A percentile compares a stretch with the other conserved stretches of the same genome.
phyloP scores from a whole-genome alignment of 345 rosid species.

The Camelina sativa region DNA sequence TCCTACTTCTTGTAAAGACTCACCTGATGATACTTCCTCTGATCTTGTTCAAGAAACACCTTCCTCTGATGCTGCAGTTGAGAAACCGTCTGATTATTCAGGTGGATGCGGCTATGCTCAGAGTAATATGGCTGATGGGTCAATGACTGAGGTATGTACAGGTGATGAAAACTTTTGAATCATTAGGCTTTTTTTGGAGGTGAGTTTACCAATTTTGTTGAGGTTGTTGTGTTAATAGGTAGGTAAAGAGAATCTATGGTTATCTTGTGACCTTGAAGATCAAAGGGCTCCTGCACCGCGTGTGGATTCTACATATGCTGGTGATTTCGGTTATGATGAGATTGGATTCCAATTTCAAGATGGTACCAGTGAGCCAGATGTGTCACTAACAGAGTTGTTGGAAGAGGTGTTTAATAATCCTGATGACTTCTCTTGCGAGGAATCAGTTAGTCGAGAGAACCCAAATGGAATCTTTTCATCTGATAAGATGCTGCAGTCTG shows the following conservation, averaged over 20 bases:
- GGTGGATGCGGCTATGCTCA: slow-evolving; percentile 4
- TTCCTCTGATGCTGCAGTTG: slow-evolving; percentile 12
- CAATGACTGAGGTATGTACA: slow-evolving; percentile 15
- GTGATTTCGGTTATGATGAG: slow-evolving; percentile 63
- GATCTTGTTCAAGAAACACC: slow-evolving; percentile 24
- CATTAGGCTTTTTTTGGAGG: not conserved
- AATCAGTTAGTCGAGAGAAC: slow-evolving; percentile 47
- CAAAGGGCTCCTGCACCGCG: slow-evolving; percentile 37
- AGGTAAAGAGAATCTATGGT: slow-evolving; percentile 43
- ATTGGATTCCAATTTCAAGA: slow-evolving; percentile 53
- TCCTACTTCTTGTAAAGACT: not conserved
- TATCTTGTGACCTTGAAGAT: slow-evolving; percentile 45
- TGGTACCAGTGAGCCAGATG: slow-evolving; percentile 61
- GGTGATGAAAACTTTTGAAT: not conserved
- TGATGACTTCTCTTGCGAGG: slow-evolving; percentile 46
- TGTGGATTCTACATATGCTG: slow-evolving; percentile 58
- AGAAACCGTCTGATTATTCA: slow-evolving; percentile 13
- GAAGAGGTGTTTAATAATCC: slow-evolving; percentile 55
- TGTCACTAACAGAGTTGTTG: slow-evolving; percentile 51
- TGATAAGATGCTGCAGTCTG: slow-evolving; percentile 18
- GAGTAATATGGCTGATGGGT: slow-evolving; percentile 5
- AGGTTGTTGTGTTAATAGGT: slow-evolving; percentile 10
- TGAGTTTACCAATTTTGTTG: not conserved
- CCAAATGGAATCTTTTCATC: slow-evolving; percentile 36
- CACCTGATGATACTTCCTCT: slow-evolving; percentile 14